Evolutionary conservation across 1,139 yeast species (phyloP).

Genomic region (Lizanozyma gosingica): DNA sequence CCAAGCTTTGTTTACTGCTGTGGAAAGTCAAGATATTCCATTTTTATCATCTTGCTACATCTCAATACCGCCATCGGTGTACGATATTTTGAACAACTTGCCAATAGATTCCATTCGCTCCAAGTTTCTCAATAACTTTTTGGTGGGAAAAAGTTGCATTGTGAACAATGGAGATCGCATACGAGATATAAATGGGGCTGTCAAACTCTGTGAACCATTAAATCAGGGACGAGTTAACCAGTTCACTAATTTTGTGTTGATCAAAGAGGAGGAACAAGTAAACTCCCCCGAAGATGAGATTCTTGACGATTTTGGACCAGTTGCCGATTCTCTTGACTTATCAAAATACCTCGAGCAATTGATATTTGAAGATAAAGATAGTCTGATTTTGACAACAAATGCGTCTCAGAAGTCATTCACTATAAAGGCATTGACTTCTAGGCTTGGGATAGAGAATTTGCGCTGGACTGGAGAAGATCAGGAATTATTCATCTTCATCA

Average conservation of each 20-base stretch:
- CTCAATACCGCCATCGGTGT: constrained; percentile 38
- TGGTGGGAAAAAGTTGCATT: constrained; percentile 21
- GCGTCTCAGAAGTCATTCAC: background rate
- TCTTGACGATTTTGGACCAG: background rate
- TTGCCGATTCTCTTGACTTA: background rate
- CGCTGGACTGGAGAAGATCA: constrained; percentile 32
- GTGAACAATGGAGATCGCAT: constrained; percentile 27
- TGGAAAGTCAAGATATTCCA: constrained; percentile 8
- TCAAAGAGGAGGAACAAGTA: constrained; percentile 23
- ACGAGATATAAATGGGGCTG: constrained; percentile 37
- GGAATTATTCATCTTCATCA: constrained; percentile 44
- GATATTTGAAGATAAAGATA: constrained; percentile 2
- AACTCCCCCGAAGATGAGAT: constrained; percentile 5
- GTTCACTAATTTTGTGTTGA: constrained; percentile 44
- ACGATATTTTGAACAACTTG: constrained; percentile 23
- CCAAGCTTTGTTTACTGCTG: constrained; percentile 5
- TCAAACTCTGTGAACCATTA: constrained; percentile 62
- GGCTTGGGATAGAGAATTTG: constrained; percentile 18
- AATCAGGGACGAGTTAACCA: constrained; percentile 50
- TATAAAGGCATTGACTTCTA: constrained; percentile 10
- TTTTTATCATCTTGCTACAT: constrained; percentile 12
- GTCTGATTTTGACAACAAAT: background rate
- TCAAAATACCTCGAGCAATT: constrained; percentile 2
- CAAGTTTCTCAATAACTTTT: constrained; percentile 19
- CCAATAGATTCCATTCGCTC: constrained; percentile 19